Conservation (phyloP, 2,329 filamentous ascomycete genomes). For the Trichoderma sp. region DNA sequence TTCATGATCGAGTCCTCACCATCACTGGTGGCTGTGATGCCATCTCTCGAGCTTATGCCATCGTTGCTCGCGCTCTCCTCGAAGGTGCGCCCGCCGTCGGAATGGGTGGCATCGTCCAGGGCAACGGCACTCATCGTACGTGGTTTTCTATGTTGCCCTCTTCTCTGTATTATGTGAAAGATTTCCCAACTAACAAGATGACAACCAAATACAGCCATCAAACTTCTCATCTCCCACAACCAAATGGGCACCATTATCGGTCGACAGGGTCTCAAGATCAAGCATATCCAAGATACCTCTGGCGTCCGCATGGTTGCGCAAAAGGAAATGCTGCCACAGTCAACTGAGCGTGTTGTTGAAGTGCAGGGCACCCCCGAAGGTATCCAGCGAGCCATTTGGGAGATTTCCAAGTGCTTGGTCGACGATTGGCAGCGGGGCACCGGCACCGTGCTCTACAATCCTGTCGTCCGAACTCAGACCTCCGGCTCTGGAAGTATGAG, state of each 20-base stretch:
- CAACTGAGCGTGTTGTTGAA: slow-evolving; percentile 96
- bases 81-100: slow-evolving; percentile 94
- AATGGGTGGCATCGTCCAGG: slow-evolving; percentile 88
- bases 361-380: slow-evolving; percentile 93
- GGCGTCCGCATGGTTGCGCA: slow-evolving; percentile 99
- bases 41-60: slow-evolving; percentile 87
- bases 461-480: slow-evolving; percentile 81
- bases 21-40: slow-evolving; percentile 88
- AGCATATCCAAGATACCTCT: slow-evolving; percentile 96
- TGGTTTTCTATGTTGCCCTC: slow-evolving; percentile 6
- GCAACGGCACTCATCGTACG: slow-evolving; percentile 89
- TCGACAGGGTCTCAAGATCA: slow-evolving; percentile 95
- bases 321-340: slow-evolving; percentile 99
- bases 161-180: background rate
- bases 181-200: background rate
- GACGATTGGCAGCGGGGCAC: slow-evolving; percentile 98
- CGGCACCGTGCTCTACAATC: slow-evolving; percentile 96
- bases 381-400: slow-evolving; percentile 95
- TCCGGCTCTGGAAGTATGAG: slow-evolving; percentile 50
- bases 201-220: slow-evolving; percentile 67
- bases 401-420: slow-evolving; percentile 97
- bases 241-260: slow-evolving; percentile 99
- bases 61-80: slow-evolving; percentile 86
- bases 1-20: slow-evolving; percentile 94
- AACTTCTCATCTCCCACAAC: slow-evolving; percentile 97